Percentiles rank a stretch among this genome's conserved stretches.
Conservation (phyloP, 2,329 filamentous ascomycete species). For the Ophiostoma perfectum region DNA sequence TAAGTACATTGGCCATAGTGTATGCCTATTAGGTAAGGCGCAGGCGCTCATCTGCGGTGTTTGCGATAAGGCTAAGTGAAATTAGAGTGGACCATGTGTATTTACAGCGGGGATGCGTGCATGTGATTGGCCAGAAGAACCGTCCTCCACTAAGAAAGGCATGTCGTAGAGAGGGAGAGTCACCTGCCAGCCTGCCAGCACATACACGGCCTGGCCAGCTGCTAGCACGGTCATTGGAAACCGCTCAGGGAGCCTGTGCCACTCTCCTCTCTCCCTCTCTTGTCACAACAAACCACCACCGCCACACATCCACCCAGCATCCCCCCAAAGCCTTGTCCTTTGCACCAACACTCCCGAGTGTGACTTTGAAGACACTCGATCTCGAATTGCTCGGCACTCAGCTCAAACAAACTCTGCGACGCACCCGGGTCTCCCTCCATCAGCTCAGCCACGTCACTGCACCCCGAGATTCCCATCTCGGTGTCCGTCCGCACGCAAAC, state of each 20-base stretch:
- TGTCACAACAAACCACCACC: conserved; percentile 5
- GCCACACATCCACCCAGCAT: conserved; percentile 8
- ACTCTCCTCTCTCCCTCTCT: background rate
- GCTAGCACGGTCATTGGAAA: conserved; percentile 4
- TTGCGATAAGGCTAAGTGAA: conserved; percentile 16
- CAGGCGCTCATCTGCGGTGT: too few relatives aligned
- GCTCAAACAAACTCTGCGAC: background rate
- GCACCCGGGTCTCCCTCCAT: background rate
- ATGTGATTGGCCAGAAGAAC: conserved; percentile 14
- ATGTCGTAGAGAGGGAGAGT: conserved; percentile 9
- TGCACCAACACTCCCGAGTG: background rate
- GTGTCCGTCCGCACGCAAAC: background rate
- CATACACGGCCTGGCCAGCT: background rate
- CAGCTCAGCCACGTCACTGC: background rate
- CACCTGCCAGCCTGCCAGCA: conserved; percentile 16
- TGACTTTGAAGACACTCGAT: background rate
- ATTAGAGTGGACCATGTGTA: conserved; percentile 3
- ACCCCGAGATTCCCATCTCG: background rate
- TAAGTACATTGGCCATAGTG: background rate
- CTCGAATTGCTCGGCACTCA: background rate
- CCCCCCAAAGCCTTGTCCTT: background rate
- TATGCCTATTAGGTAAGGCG: conserved; percentile 5
- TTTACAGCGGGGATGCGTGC: background rate
- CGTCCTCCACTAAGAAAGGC: background rate
- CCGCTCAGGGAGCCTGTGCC: background rate